A percentile compares a stretch with the other conserved stretches of the same genome.
Conservation (phyloP, 2,329 filamentous ascomycete species). For the Aschersonia sp. region DNA sequence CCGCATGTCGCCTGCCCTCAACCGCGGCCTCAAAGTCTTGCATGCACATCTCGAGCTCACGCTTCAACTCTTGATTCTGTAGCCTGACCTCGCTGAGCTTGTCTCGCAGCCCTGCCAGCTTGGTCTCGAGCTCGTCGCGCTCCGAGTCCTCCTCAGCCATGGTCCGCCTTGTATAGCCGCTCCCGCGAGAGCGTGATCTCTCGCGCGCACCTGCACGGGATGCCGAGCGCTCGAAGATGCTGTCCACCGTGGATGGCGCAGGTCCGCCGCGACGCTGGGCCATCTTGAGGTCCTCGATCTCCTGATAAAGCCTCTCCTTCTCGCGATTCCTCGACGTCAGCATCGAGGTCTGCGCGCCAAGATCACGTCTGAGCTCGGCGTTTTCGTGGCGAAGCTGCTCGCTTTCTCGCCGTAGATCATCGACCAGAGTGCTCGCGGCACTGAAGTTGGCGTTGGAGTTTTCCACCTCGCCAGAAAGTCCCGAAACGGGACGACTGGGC, state of each 20-base stretch:
- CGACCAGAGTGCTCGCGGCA: slow-evolving; percentile 52
- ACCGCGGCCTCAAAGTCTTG: slow-evolving; percentile 66
- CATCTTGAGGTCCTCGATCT: slow-evolving; percentile 94
- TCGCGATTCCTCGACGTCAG: slow-evolving; percentile 90
- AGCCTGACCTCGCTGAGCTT: slow-evolving; percentile 76
- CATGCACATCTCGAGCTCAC: slow-evolving; percentile 66
- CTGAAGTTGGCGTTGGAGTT: slow-evolving; percentile 37
- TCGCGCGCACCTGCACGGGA: slow-evolving; percentile 60
- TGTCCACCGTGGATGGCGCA: slow-evolving; percentile 60
- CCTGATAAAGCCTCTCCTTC: slow-evolving; percentile 86
- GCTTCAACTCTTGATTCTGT: slow-evolving; percentile 77
- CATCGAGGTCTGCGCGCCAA: slow-evolving; percentile 95
- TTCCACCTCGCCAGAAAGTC: slow-evolving; percentile 34
- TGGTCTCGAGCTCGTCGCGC: slow-evolving; percentile 74
- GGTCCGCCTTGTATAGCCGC: slow-evolving; percentile 52
- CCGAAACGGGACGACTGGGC: slow-evolving; percentile 34
- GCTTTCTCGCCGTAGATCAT: slow-evolving; percentile 56
- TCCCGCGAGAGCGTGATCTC: slow-evolving; percentile 61
- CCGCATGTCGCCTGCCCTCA: slow-evolving; percentile 44
- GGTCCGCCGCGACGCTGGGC: slow-evolving; percentile 56
- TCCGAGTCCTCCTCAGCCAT: slow-evolving; percentile 54
- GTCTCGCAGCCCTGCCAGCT: slow-evolving; percentile 71
- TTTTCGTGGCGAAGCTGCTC: slow-evolving; percentile 84
- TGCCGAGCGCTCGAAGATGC: slow-evolving; percentile 85
- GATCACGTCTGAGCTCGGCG: slow-evolving; percentile 77